Percentiles rank a stretch among this genome's conserved stretches.
Evolutionary conservation across 1,284 basidiomycete species (phyloP).

Genomic region (Cryptococcus maquisensis): DNA sequence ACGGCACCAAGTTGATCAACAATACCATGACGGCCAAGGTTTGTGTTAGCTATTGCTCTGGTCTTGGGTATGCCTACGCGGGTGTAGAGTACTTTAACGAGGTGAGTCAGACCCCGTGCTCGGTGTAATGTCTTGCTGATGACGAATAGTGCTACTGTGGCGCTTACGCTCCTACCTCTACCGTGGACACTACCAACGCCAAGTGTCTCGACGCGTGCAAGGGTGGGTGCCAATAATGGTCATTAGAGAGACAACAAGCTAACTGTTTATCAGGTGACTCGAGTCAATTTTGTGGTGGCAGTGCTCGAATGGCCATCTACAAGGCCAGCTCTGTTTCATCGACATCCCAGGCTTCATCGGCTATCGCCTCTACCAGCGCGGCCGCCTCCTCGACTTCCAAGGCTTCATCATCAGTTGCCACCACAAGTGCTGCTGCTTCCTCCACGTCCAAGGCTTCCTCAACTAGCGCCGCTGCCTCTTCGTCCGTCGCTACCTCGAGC

Average conservation of each 20-base stretch:
- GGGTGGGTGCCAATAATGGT: no score
- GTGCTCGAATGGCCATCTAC: no score
- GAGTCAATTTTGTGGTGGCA: no score
- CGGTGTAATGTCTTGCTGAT: no score
- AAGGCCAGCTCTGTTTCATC: no score
- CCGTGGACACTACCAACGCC: no score
- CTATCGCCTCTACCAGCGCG: background rate
- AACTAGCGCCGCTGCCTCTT: background rate
- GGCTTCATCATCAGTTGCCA: background rate
- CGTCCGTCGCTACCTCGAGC: background rate
- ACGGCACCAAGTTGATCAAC: background rate
- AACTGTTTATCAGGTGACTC: no score
- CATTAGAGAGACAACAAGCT: no score
- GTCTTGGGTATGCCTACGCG: background rate
- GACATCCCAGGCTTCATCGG: no score
- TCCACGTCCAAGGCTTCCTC: conserved; percentile 1
- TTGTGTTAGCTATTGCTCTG: background rate
- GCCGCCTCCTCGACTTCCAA: background rate
- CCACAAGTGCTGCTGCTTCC: conserved; percentile 4
- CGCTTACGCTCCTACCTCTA: no score
- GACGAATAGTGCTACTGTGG: no score
- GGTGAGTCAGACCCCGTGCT: background rate
- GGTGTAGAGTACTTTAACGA: background rate
- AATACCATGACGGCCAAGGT: background rate
- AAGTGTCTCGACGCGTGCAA: no score